These are phyloP conservation scores for Eimeria praecox DNA, from an alignment of 169 alveolate species.

Conservation along the genomic window DNA sequence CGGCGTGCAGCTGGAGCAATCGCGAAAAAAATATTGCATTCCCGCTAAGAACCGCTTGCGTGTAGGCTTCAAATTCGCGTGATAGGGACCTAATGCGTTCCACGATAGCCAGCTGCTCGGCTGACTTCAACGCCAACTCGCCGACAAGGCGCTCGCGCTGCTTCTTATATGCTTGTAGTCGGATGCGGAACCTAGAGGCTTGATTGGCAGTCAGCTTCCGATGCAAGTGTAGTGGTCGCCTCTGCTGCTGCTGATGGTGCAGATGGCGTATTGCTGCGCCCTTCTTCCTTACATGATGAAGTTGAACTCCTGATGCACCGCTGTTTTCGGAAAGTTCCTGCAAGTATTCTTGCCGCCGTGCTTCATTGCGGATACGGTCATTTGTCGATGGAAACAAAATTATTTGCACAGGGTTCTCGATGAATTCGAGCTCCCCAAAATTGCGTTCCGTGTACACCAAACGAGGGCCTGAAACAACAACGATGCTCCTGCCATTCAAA, in stretches of 20 bases:
- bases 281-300: conserved; percentile 54
- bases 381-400: conserved; percentile 32
- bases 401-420: conserved; percentile 67
- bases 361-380: background rate
- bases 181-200: background rate
- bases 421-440: conserved; percentile 74
- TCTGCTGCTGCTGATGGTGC: conserved; percentile 11
- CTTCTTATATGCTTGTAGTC: conserved; percentile 17
- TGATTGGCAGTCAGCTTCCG: conserved; percentile 16
- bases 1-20: conserved; percentile 67
- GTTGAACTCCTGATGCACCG: conserved; percentile 19
- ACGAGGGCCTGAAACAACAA: conserved; percentile 63
- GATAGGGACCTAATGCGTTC: conserved; percentile 11
- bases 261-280: background rate
- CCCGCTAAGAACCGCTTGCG: background rate
- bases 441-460: conserved; percentile 79
- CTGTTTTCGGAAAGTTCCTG: background rate
- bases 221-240: conserved; percentile 6
- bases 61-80: conserved; percentile 6
- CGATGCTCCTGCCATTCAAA: background rate
- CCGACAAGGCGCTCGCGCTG: conserved; percentile 46
- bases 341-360: background rate
- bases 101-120: conserved; percentile 24
- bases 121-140: background rate
- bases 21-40: conserved; percentile 5